Evolutionary conservation across 2,329 filamentous ascomycete species (phyloP).

Genomic region (Fusarium odoratissimum): DNA sequence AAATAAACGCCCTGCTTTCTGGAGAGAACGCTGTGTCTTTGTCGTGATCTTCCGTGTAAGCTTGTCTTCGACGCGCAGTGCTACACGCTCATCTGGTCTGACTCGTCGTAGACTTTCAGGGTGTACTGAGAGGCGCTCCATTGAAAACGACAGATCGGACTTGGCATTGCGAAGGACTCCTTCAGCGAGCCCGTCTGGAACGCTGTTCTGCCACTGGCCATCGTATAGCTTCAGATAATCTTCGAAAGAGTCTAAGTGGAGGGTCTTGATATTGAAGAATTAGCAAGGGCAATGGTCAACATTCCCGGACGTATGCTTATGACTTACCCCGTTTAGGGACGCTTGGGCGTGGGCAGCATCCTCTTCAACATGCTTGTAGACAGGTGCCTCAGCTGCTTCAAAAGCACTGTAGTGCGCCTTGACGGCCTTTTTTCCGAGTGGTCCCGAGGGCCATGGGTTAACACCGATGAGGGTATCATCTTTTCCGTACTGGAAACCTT

Average conservation of each 20-base stretch:
- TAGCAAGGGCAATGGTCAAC: not conserved
- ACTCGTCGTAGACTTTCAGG: not conserved
- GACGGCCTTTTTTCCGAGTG: not conserved
- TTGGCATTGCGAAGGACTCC: not conserved
- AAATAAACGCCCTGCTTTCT: not conserved
- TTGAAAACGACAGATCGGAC: not conserved
- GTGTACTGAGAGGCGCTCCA: not conserved
- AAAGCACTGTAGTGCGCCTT: not conserved
- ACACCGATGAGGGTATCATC: not conserved
- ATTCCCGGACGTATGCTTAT: rapidly evolving
- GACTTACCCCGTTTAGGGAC: not conserved
- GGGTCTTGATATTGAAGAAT: not conserved
- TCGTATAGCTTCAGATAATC: not conserved
- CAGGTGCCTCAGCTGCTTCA: rapidly evolving
- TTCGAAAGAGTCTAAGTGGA: not conserved
- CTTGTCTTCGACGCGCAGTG: not conserved
- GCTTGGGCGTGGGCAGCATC: not conserved
- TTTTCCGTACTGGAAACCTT: not conserved
- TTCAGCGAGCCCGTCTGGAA: not conserved
- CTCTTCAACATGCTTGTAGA: not conserved
- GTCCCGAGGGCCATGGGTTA: not conserved
- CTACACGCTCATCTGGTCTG: not conserved
- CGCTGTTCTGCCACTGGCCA: not conserved
- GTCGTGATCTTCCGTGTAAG: not conserved
- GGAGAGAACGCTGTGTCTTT: not conserved